These are phyloP conservation scores for Fusarium oligoseptatum DNA, from an alignment of 2,329 filamentous ascomycete genomes.

Conservation along the genomic window DNA sequence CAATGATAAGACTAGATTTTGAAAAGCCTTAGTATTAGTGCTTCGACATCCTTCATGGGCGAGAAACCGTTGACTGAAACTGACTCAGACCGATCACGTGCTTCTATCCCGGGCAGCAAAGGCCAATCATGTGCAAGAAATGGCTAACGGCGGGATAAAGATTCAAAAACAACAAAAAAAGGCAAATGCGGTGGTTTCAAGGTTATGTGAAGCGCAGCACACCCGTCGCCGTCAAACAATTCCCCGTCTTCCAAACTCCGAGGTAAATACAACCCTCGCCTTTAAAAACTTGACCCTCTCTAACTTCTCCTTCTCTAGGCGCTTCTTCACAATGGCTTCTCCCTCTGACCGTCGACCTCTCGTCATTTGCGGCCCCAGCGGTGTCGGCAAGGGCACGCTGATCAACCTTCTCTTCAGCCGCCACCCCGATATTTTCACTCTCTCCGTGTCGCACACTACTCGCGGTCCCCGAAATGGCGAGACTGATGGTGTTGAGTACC, in stretches of 20 bases:
- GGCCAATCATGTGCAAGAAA: neutral
- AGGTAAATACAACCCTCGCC: neutral
- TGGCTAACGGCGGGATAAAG: neutral
- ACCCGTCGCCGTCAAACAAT: constrained; percentile 10
- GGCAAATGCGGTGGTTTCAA: constrained; percentile 30
- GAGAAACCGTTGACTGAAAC: neutral
- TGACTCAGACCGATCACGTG: neutral
- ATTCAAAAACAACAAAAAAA: neutral
- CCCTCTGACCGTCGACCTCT: constrained; percentile 71
- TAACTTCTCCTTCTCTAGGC: constrained; percentile 5
- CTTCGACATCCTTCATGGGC: neutral
- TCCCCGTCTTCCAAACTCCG: constrained; percentile 16
- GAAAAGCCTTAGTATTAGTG: too few species aligned
- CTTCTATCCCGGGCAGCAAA: neutral
- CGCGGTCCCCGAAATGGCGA: constrained; percentile 83
- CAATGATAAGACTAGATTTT: too few species aligned
- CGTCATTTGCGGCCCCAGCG: constrained; percentile 84
- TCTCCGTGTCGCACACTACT: constrained; percentile 83
- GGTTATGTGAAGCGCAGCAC: constrained; percentile 35
- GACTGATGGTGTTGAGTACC: constrained; percentile 82
- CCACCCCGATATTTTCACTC: constrained; percentile 64
- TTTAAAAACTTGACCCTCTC: neutral
- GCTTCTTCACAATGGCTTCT: constrained; percentile 42
- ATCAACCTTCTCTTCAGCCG: constrained; percentile 76
- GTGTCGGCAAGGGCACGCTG: constrained; percentile 86